Conservation (phyloP, 1,139 yeast genomes). For the Suhomyces choctaworum region DNA sequence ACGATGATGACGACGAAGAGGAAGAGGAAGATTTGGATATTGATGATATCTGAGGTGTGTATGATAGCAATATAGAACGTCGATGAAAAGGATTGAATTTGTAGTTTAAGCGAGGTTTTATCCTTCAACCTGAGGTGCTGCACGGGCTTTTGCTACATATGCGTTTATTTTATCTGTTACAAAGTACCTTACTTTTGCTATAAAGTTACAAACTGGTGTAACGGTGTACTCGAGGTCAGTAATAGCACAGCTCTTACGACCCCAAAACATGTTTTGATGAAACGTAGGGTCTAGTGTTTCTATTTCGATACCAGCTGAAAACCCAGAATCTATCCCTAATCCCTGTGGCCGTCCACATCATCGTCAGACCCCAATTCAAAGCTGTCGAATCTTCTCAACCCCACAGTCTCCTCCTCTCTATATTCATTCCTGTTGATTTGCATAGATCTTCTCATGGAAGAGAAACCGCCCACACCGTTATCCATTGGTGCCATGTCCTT, state of each 20-base stretch:
- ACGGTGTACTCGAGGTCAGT: too few relatives aligned
- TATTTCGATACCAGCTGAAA: not conserved
- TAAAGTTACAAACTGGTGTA: too few relatives aligned
- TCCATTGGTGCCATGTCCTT: slow-evolving; percentile 71
- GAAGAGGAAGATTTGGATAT: slow-evolving; percentile 72
- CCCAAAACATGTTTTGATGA: too few relatives aligned
- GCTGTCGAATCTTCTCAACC: slow-evolving; percentile 62
- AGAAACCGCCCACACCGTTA: slow-evolving; percentile 75
- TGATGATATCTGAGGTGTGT: slow-evolving; percentile 62
- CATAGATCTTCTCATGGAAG: slow-evolving; percentile 61
- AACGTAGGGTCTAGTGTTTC: too few relatives aligned
- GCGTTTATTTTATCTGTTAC: too few relatives aligned
- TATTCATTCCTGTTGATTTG: slow-evolving; percentile 57
- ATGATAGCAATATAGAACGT: slow-evolving; percentile 3
- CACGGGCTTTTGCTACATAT: too few relatives aligned
- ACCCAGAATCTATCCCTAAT: not conserved
- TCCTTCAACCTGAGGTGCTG: too few relatives aligned
- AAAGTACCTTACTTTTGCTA: too few relatives aligned
- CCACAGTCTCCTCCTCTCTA: slow-evolving; percentile 55
- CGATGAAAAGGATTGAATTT: too few relatives aligned
- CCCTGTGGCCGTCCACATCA: slow-evolving; percentile 15
- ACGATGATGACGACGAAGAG: slow-evolving; percentile 80
- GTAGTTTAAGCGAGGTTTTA: too few relatives aligned
- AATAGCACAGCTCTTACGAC: too few relatives aligned
- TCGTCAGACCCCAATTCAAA: slow-evolving; percentile 55